Base-by-base conservation (phyloP, 2,329 filamentous ascomycete genomes). In the Davidsoniella neocaledoniae region DNA sequence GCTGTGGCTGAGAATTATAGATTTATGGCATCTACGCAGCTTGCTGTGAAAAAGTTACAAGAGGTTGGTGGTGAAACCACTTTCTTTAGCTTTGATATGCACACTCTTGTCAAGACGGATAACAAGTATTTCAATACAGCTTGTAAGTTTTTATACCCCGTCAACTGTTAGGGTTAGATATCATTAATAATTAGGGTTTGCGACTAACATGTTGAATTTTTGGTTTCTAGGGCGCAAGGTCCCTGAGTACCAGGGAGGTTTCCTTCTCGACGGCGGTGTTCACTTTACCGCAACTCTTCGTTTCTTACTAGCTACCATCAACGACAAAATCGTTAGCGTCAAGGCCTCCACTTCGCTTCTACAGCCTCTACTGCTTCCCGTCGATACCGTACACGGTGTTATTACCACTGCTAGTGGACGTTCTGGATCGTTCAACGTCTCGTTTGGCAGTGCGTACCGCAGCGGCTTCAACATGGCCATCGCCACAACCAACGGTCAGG, bases 251-350 rank as follows among this genome's bases (percentile, higher is more conserved):
- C 82, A 86, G 62, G 84, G 83, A 49, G 83, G 84, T 0, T 87
- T 86, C 60, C 61, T 87, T 49, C 73, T 88, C 2, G 83, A 88
- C 58, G 81, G 76, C 12, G 83, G 84, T 41, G 81, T 88, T 23
- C 84, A 88, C 62, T 79, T 76, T 53, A 67, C 79, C 5, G 83
- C 83, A 6, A 77, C 65, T 0, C 69, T 80, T 46, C 68, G 83
- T 14, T 61, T 74, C 29, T 59, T 88, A 40, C 64, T 86, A 2
- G 54, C 63, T 0, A 65, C 66, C 3, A 65, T 66, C 14, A 61
- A 71, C 43, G 63, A 68, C 7, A 64, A 52, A 33, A 42, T 73
- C 25, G 62, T 64, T 10, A 66, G 63, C 33, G 62, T 81, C 2
- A 66, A 68, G 16, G 77, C 77, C 0, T 74, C 75, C 53, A 76